phyloP scores from a whole-genome alignment of 2,329 filamentous ascomycete species.

The Fusarium marasasianum region DNA sequence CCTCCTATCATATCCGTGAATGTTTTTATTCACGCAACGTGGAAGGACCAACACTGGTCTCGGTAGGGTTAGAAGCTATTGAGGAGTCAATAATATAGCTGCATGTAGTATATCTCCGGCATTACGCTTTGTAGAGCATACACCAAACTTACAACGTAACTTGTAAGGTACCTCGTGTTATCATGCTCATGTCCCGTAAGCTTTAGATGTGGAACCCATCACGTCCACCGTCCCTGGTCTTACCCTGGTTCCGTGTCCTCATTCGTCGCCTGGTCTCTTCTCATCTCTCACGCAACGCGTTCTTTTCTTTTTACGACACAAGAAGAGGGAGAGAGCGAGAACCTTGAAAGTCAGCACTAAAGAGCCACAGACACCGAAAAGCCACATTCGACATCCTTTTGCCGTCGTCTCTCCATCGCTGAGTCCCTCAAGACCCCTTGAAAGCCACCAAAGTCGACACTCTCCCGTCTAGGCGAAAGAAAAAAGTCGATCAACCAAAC shows the following conservation, averaged over 20 bases:
- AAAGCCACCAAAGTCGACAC: slow-evolving; percentile 4
- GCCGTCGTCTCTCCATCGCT: slow-evolving; percentile 15
- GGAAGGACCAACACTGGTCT: neutral
- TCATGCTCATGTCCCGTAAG: slow-evolving; percentile 34
- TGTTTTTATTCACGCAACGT: neutral
- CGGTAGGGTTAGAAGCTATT: neutral
- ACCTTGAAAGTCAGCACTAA: slow-evolving; percentile 38
- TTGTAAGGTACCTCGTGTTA: slow-evolving; percentile 27
- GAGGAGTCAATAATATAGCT: slow-evolving; percentile 5
- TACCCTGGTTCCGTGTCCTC: slow-evolving; percentile 30
- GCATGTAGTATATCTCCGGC: neutral
- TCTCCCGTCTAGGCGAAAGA: slow-evolving; percentile 17
- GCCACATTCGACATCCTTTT: slow-evolving; percentile 27
- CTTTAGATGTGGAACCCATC: slow-evolving; percentile 34
- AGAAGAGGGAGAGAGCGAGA: slow-evolving; percentile 22
- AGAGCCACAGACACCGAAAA: slow-evolving; percentile 28
- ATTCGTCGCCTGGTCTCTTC: slow-evolving; percentile 42
- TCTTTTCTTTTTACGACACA: slow-evolving; percentile 44
- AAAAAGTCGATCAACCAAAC: slow-evolving; percentile 21
- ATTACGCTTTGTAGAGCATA: slow-evolving; percentile 18
- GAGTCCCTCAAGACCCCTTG: slow-evolving; percentile 19
- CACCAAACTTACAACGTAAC: slow-evolving; percentile 13
- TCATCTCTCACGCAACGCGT: slow-evolving; percentile 39
- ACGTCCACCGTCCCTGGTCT: slow-evolving; percentile 30
- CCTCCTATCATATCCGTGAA: neutral